Base-by-base conservation (phyloP, 495 filamentous ascomycete genomes). In the Neurospora sp. region DNA sequence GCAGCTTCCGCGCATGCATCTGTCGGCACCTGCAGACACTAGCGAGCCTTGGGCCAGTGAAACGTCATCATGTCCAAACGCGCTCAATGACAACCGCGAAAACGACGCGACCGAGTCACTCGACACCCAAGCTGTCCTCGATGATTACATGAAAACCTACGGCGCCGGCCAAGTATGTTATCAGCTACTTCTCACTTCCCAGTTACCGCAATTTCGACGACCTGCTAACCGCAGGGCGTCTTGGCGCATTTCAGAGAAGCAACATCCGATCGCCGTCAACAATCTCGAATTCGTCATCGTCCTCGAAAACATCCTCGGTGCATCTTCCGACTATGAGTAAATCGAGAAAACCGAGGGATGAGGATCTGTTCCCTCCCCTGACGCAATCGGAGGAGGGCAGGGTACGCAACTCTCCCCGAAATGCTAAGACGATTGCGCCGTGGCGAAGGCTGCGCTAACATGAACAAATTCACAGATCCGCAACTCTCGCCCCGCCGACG, bases 101-200 rank as follows among this genome's bases (percentile, higher is more conserved):
- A 71, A 76, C 2, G 73, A 73, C 39, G 45, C 71, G 28, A 75
- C 77, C 73, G 78, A 78, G 24, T 77, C 77, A 15, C 77, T 80
- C 71, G 77, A 79, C 71, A 80, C 75, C 74, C 78, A 78, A 48
- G 31, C 72, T 5, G 39, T 80, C 34, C 39, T 78, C 3, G 71
- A 78, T 34, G 70, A 73, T 59, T 75, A 80, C 36, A 78, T 77
- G 72, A 71, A 37, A 45, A 39, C 69, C 5, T 76, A 74, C 54
- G 77, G 76, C 28, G 42, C 79, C 37, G 76, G 76, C 11, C 42
- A 77, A 39, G 79, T 81, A 42, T 74, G 79, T 79, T 66, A 36
- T 37, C 69, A 71, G 10, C 8, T 70, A 42, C 70, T 19, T 11
- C 31, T 69, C 13, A 21, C 24, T 15, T 69, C 34, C 21, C 13